phyloP scores from a whole-genome alignment of 2,329 filamentous ascomycete genomes.

The Nigrospora sphaerica region DNA sequence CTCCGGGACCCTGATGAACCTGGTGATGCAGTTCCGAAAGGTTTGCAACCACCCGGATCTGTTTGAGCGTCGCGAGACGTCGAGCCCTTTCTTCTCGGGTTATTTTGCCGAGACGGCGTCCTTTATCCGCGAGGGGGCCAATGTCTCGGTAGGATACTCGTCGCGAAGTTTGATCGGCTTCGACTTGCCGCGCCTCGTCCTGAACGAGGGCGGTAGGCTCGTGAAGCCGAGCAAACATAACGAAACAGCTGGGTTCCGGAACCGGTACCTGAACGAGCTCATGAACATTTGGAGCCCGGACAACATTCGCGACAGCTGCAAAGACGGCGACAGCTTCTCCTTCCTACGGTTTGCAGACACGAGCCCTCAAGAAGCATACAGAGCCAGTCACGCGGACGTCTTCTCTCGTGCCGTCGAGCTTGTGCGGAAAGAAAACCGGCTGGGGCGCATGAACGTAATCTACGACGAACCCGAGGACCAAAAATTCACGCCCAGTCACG shows the following conservation, averaged over 20 bases:
- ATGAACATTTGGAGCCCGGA: slow-evolving; percentile 89
- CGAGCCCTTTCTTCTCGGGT: slow-evolving; percentile 75
- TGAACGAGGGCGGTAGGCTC: slow-evolving; percentile 71
- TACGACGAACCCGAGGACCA: slow-evolving; percentile 62
- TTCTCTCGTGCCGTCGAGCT: slow-evolving; percentile 67
- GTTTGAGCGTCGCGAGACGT: slow-evolving; percentile 90
- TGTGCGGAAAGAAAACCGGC: slow-evolving; percentile 45
- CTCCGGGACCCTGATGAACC: slow-evolving; percentile 93
- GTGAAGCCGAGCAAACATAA: slow-evolving; percentile 69
- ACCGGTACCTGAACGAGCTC: slow-evolving; percentile 68
- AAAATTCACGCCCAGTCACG: slow-evolving; percentile 63
- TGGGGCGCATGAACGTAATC: slow-evolving; percentile 58
- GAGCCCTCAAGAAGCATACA: slow-evolving; percentile 66
- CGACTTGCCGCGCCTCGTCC: slow-evolving; percentile 73
- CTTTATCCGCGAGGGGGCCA: slow-evolving; percentile 81
- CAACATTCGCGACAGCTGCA: slow-evolving; percentile 60
- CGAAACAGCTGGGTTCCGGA: slow-evolving; percentile 67
- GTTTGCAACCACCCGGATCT: slow-evolving; percentile 98
- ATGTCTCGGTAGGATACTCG: slow-evolving; percentile 78
- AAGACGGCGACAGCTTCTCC: slow-evolving; percentile 65
- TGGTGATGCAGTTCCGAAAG: slow-evolving; percentile 99
- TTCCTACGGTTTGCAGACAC: slow-evolving; percentile 83
- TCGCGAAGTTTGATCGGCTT: slow-evolving; percentile 83
- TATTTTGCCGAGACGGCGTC: slow-evolving; percentile 92
- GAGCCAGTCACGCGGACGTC: slow-evolving; percentile 60